Evolutionary conservation across 768 basidiomycete genomes (phyloP).

Genomic region (Hygrocybe coccinea): DNA sequence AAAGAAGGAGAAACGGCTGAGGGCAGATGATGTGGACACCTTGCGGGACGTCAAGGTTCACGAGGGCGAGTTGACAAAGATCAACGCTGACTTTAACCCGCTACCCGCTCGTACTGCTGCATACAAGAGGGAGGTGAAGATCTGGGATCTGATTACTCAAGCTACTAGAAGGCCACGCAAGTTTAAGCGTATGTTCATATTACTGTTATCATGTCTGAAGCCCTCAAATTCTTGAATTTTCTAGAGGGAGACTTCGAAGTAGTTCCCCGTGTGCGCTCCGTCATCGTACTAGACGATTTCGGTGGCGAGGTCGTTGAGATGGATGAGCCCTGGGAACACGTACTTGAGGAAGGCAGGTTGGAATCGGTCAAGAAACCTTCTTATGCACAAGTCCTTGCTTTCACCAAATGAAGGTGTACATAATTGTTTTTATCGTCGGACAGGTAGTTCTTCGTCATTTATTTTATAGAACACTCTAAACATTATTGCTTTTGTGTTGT

Average conservation of each 20-base stretch:
- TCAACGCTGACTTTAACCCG: conserved; percentile 1
- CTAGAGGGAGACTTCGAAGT: conserved; percentile 54
- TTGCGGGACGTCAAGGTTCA: conserved; percentile 10
- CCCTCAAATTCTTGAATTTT: not conserved
- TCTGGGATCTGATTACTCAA: conserved; percentile 31
- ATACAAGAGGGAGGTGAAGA: conserved; percentile 28
- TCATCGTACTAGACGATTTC: conserved; percentile 55
- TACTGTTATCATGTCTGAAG: conserved; percentile 9
- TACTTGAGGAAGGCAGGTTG: conserved; percentile 38
- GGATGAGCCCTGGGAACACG: conserved; percentile 60
- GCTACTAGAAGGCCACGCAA: conserved; percentile 38
- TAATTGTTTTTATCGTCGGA: not conserved
- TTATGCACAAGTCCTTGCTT: conserved; percentile 10
- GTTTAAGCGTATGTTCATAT: conserved; percentile 35
- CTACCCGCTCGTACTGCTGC: conserved; percentile 4
- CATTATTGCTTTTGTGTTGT: no score
- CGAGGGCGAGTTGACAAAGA: conserved; percentile 8
- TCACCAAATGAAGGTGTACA: not conserved
- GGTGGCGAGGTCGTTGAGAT: conserved; percentile 35
- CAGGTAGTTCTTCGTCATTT: not conserved
- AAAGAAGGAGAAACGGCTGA: conserved; percentile 17
- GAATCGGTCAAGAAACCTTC: not conserved
- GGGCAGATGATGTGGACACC: conserved; percentile 15
- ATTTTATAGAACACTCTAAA: not conserved
- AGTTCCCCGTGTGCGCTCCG: conserved; percentile 47